Percentiles rank a stretch among this genome's conserved stretches.
phyloP scores from a whole-genome alignment of 2,329 filamentous ascomycete genomes.

The Pyricularia sp. region DNA sequence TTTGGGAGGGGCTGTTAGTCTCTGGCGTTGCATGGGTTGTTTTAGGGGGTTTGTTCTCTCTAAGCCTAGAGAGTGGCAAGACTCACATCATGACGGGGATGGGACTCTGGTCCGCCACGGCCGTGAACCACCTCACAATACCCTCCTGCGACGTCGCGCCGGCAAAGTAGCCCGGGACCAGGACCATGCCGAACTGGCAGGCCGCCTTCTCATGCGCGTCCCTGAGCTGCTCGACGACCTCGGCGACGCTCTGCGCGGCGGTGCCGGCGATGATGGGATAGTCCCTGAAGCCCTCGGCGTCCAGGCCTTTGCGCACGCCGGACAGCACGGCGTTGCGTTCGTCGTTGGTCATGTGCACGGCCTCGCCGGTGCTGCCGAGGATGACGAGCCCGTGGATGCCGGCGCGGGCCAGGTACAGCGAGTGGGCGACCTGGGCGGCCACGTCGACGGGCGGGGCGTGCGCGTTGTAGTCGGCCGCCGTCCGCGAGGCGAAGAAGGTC shows the following conservation, averaged over 20 bases:
- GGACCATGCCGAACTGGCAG: slow-evolving; percentile 51
- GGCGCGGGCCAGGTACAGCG: slow-evolving; percentile 62
- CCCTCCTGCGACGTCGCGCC: slow-evolving; percentile 46
- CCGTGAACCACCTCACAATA: slow-evolving; percentile 49
- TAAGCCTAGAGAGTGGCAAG: not conserved
- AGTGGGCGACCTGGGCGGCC: slow-evolving; percentile 45
- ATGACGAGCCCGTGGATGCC: slow-evolving; percentile 65
- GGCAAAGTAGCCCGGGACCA: slow-evolving; percentile 59
- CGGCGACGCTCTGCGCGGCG: slow-evolving; percentile 62
- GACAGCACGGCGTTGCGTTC: slow-evolving; percentile 62
- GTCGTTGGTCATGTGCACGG: slow-evolving; percentile 63
- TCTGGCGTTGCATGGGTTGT: too few relatives aligned
- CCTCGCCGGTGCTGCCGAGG: slow-evolving; percentile 76
- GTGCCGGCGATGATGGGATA: slow-evolving; percentile 71
- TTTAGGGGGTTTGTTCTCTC: not conserved
- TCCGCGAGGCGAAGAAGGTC: slow-evolving; percentile 3
- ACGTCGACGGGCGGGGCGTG: slow-evolving; percentile 40
- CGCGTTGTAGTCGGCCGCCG: slow-evolving; percentile 1
- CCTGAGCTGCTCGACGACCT: slow-evolving; percentile 49
- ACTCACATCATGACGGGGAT: slow-evolving; percentile 52
- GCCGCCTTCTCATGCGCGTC: slow-evolving; percentile 38
- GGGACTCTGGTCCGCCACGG: slow-evolving; percentile 49
- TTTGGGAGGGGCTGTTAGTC: too few relatives aligned
- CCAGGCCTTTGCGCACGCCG: slow-evolving; percentile 60
- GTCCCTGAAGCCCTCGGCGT: slow-evolving; percentile 52